These are phyloP conservation scores for Epipyxis sp. DNA, from an alignment of 108 stramenopile species.

Conservation along the genomic window DNA sequence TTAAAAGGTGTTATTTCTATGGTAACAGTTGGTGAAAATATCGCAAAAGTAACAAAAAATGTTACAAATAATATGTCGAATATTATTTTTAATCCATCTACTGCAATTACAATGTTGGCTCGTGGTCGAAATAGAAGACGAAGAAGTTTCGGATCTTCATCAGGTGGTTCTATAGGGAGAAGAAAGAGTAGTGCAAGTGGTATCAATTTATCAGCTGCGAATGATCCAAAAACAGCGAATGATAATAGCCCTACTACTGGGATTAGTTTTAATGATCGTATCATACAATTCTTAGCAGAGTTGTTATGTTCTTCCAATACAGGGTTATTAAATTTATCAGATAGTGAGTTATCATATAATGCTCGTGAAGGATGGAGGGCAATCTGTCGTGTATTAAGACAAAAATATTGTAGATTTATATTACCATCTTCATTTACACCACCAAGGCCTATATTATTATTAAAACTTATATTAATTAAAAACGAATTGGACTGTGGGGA, in stretches of 20 bases:
- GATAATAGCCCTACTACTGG: background rate
- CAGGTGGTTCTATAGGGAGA: too few species aligned
- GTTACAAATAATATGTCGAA: too few species aligned
- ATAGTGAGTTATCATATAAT: slow-evolving; percentile 2
- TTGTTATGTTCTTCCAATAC: background rate
- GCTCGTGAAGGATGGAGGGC: slow-evolving; percentile 13
- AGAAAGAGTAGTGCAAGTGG: too few species aligned
- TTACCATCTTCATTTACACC: slow-evolving; percentile 8
- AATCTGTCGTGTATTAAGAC: slow-evolving; percentile 21
- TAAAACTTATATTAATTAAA: background rate
- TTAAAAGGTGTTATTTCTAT: background rate
- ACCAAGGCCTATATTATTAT: background rate
- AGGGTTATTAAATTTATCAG: background rate
- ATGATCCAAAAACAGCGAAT: background rate
- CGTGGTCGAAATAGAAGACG: background rate
- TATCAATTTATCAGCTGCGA: background rate
- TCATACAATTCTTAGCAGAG: slow-evolving; percentile 24
- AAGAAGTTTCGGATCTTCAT: background rate
- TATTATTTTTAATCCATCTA: too few species aligned
- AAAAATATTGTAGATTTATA: background rate
- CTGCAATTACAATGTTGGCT: background rate
- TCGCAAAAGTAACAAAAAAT: too few species aligned
- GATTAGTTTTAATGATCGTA: too few species aligned
- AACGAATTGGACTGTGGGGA: slow-evolving; percentile 32
- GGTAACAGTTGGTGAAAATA: too few species aligned